Evolutionary conservation across 2,329 filamentous ascomycete species (phyloP).

Genomic region (Fusarium albidum): DNA sequence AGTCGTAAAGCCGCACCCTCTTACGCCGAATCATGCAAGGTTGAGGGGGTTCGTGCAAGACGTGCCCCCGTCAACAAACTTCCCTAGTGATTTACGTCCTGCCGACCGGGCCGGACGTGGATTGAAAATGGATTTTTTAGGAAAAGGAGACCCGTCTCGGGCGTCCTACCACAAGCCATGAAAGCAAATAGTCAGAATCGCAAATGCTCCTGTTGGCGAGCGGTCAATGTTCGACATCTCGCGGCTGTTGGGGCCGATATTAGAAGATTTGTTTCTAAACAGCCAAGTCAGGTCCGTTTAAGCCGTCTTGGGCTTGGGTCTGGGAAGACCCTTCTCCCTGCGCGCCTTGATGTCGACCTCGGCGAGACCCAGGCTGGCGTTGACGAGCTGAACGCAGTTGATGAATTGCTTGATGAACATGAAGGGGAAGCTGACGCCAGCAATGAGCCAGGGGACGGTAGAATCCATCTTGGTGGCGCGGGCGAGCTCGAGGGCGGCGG

Average conservation of each 20-base stretch:
- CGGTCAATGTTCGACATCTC: background rate
- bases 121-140: constrained; percentile 28
- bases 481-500: constrained; percentile 89
- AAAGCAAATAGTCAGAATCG: constrained; percentile 2
- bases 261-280: constrained; percentile 1
- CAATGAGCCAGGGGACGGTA: constrained; percentile 73
- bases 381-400: constrained; percentile 93
- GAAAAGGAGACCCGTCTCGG: constrained; percentile 11
- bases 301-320: constrained; percentile 48
- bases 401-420: constrained; percentile 94
- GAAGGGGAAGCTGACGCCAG: constrained; percentile 80
- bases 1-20: constrained; percentile 33
- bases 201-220: background rate
- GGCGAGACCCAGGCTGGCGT: constrained; percentile 90
- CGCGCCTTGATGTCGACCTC: constrained; percentile 84
- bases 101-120: constrained; percentile 16
- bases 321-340: constrained; percentile 60
- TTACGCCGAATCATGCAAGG: constrained; percentile 43
- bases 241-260: background rate
- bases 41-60: constrained; percentile 25
- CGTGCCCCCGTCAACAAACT: constrained; percentile 26
- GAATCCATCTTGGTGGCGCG: constrained; percentile 93
- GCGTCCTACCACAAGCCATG: constrained; percentile 10
- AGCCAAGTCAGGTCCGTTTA: constrained; percentile 20
- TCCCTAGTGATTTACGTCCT: constrained; percentile 32